Evolutionary conservation across 768 basidiomycete genomes (phyloP), one percentile per base, ranked within the genome.

Genomic region (Phanerochaete sordida): DNA sequence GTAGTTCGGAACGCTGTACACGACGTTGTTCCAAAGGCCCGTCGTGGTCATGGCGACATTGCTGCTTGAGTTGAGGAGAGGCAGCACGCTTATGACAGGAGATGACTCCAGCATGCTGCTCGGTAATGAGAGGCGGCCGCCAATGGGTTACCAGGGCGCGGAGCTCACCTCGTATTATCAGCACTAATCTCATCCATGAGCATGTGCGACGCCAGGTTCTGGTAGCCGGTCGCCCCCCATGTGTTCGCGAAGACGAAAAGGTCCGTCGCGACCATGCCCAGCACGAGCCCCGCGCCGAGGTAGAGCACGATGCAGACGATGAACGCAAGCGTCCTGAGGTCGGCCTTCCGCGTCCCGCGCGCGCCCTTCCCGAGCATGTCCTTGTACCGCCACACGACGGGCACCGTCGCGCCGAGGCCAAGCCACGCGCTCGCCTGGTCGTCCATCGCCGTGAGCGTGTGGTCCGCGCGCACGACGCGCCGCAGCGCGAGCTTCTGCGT

Each of bases 341-440:
- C 47, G 19, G 7, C 19, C 6, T 8, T 23, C 12, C 47, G 47
- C 21, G 24, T 26, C 24, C 3, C 11, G 8, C 19, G 28, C 30
- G 6, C 31, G 2, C n/a, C n/a, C 21, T 28, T 23, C 15, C 30
- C 5, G 21, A 51, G 21, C n/a, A 51, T 21, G 30, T 51, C 50
- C 13, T 33, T 28, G 30, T 33, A 51, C n/a, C 50, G 21, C 43
- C 39, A 57, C 24, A 57, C 2, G 23, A 57, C 50, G 19, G 50
- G 50, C 2, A 51, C 50, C 23, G 50, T 28, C 30, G 50, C 50
- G 3, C 62, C 58, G 12, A 63, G 45, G n/a, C 62, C 62, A 1
- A 63, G 58, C 62, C 62, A 63, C 1, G 62, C 51, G 8, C 30
- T 47, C 12, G 62, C 39, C 35, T 63, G 48, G 30, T 63, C 62